A percentile compares a stretch with the other conserved stretches of the same genome.
These are phyloP conservation scores for Colletotrichum siamense DNA, from an alignment of 2,329 filamentous ascomycete species.

Conservation along the genomic window DNA sequence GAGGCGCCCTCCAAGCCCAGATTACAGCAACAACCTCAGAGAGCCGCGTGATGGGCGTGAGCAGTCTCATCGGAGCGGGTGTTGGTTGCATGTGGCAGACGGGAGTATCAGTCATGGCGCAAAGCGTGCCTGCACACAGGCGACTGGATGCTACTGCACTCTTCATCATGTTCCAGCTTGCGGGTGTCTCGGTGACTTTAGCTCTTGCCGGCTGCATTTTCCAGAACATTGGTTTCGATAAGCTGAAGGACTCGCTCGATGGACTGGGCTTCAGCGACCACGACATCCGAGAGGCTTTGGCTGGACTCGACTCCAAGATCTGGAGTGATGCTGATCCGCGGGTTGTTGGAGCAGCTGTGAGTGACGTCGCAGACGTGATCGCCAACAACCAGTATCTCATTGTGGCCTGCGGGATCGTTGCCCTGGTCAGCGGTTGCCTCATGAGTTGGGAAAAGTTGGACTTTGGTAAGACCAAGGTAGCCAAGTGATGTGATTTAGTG, in stretches of 20 bases:
- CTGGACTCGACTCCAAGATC: slow-evolving; percentile 30
- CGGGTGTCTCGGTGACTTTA: slow-evolving; percentile 29
- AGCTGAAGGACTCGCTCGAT: slow-evolving; percentile 24
- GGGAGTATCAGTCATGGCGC: slow-evolving; percentile 28
- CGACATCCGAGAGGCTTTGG: slow-evolving; percentile 32
- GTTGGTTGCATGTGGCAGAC: slow-evolving; percentile 36
- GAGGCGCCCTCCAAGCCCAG: slow-evolving; percentile 29
- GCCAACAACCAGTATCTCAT: slow-evolving; percentile 29
- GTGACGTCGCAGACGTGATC: slow-evolving; percentile 30
- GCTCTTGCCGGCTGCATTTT: slow-evolving; percentile 34
- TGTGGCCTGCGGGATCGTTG: slow-evolving; percentile 29
- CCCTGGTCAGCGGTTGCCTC: slow-evolving; percentile 28
- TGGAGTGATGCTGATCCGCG: slow-evolving; percentile 24
- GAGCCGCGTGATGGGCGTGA: slow-evolving; percentile 33
- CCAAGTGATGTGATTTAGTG: not conserved
- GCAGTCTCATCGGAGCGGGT: slow-evolving; percentile 35
- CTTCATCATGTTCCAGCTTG: slow-evolving; percentile 39
- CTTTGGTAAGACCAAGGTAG: slow-evolving; percentile 17
- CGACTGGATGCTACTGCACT: slow-evolving; percentile 34
- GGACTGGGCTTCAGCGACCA: slow-evolving; percentile 23
- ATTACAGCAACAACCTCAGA: slow-evolving; percentile 28
- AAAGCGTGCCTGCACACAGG: slow-evolving; percentile 25
- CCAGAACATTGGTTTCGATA: slow-evolving; percentile 33
- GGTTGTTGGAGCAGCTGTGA: slow-evolving; percentile 22
- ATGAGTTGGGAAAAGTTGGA: slow-evolving; percentile 34